Evolutionary conservation across 306 rosid species (phyloP), one percentile per base, ranked within the genome.

Genomic region (Acacia acuminata): DNA sequence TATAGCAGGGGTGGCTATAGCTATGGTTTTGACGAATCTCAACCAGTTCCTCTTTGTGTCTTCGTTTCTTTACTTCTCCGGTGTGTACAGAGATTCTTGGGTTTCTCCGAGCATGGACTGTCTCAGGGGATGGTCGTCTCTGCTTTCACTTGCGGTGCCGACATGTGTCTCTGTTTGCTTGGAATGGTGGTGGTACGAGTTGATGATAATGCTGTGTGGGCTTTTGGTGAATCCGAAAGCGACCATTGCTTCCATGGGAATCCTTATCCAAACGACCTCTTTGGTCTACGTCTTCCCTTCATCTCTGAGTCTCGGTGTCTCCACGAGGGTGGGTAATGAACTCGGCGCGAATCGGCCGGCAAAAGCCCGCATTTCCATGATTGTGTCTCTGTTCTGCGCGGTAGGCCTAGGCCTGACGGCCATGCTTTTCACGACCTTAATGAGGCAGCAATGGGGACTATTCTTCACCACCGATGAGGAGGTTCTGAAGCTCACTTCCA

Each of bases 151-250:
- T 3, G 92, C 99, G 0, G 44, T 96, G 32, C 99, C 99, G 5
- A 94, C 94, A n/a, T 96, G 98, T 12, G 86, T 91, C 8, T 94
- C 98, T 8, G 98, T 96, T 40, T 96, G 99, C 79, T 90, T 96
- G 9, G 99, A 96, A 77, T 96, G 98, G 99, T 96, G 99, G 99
- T 96, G 99, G 99, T 96, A 96, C 27, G 99, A 96, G 82, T 84
- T 96, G 82, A 94, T 96, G 98, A 96, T 94, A 74, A 82, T 96
- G 89, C 83, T 96, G 2, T 96, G 98, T 78, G 99, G 99, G 12
- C 85, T 94, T 16, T 83, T 96, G 3, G 84, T 66, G 1, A 91
- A 91, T 43, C 99, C 99, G 5, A 96, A 89, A 89, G 96, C 99
- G 7, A 90, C 99, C 10, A 89, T 96, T 72, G 91, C 99, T 56